phyloP scores from a whole-genome alignment of 106 monocot species.

The Dactylorhiza incarnata region DNA sequence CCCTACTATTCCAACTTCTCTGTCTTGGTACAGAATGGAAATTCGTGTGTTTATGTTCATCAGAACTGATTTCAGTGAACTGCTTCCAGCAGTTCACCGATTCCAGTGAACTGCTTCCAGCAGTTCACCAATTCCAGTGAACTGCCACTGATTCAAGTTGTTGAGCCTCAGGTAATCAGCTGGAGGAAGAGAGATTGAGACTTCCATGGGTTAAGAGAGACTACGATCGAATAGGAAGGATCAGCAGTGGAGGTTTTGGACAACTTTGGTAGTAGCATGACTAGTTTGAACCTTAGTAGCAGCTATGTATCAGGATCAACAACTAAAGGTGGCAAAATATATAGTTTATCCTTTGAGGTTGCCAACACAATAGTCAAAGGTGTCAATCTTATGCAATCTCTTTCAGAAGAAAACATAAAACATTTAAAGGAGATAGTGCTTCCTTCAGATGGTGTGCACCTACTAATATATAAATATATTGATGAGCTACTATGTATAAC shows the following conservation, averaged over 20 bases:
- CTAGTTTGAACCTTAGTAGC: constrained; percentile 55
- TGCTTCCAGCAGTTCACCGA: too few relatives aligned
- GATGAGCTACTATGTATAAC: constrained; percentile 67
- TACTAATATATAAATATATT: constrained; percentile 67
- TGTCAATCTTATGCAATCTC: constrained; percentile 76
- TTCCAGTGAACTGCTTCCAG: too few relatives aligned
- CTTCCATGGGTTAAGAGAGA: too few relatives aligned
- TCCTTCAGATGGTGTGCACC: constrained; percentile 75
- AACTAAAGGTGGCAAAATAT: constrained; percentile 68
- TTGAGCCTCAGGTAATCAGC: too few relatives aligned
- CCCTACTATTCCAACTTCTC: too few relatives aligned
- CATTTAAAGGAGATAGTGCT: constrained; percentile 71
- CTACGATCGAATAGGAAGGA: too few relatives aligned
- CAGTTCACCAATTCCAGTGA: too few relatives aligned
- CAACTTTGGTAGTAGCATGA: constrained; percentile 91
- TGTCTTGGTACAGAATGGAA: too few relatives aligned
- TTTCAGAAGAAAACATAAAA: constrained; percentile 67
- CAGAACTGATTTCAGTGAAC: too few relatives aligned
- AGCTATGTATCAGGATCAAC: constrained; percentile 61
- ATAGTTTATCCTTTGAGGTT: constrained; percentile 87
- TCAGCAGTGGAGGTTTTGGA: constrained; percentile 85
- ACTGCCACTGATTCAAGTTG: too few relatives aligned
- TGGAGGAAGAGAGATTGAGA: too few relatives aligned
- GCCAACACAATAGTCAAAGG: constrained; percentile 92
- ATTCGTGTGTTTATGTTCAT: too few relatives aligned